These are phyloP conservation scores for Kodamaea sp. DNA, from an alignment of 1,139 yeast species.

Conservation along the genomic window DNA sequence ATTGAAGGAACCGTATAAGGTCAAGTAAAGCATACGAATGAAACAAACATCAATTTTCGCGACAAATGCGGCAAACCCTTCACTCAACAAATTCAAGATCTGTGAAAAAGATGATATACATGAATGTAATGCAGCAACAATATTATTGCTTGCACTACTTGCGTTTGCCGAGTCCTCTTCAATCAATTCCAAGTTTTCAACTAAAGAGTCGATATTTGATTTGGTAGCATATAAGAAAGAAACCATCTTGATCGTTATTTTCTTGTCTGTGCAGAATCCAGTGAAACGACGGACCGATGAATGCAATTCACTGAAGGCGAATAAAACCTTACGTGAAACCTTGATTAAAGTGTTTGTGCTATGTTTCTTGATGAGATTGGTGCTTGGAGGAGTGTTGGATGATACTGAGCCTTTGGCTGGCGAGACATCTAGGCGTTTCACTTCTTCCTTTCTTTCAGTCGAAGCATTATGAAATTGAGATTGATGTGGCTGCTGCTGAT, in stretches of 20 bases:
- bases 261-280: constrained; percentile 63
- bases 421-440: constrained; percentile 8
- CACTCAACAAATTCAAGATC: constrained; percentile 47
- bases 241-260: constrained; percentile 56
- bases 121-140: constrained; percentile 28
- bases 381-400: constrained; percentile 1
- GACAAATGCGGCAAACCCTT: constrained; percentile 46
- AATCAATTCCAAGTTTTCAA: constrained; percentile 55
- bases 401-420: constrained; percentile 10
- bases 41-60: constrained; percentile 63
- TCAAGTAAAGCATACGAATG: constrained; percentile 67
- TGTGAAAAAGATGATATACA: constrained; percentile 49
- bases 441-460: constrained; percentile 1
- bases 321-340: constrained; percentile 54
- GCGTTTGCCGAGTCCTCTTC: constrained; percentile 38
- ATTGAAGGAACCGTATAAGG: constrained; percentile 67
- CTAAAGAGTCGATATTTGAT: constrained; percentile 55
- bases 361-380: constrained; percentile 10
- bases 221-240: constrained; percentile 54
- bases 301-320: constrained; percentile 67
- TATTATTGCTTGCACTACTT: constrained; percentile 17
- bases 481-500: background rate
- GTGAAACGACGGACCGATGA: constrained; percentile 64
- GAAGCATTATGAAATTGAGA: constrained; percentile 1
- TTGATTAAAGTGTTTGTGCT: constrained; percentile 35